Conservation (phyloP, 2,329 filamentous ascomycete genomes). For the Aureobasidium leucospermi region DNA sequence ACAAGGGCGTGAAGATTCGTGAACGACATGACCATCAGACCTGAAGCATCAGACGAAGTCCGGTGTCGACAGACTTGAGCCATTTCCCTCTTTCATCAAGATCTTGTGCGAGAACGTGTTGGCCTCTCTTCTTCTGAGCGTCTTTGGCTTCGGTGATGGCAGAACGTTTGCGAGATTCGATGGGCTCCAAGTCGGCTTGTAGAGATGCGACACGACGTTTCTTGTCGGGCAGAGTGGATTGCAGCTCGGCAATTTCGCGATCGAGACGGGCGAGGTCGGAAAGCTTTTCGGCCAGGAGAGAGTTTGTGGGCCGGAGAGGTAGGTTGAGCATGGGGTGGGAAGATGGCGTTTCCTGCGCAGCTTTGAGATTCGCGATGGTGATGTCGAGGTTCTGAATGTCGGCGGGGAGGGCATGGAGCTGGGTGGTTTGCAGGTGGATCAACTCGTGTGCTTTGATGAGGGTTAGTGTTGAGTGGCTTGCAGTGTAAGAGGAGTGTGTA, state of each 20-base stretch:
- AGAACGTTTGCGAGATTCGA: conserved; percentile 60
- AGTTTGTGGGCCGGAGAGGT: conserved; percentile 36
- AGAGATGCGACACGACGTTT: conserved; percentile 60
- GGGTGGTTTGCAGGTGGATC: conserved; percentile 44
- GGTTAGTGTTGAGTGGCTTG: neutral
- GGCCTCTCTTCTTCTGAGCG: conserved; percentile 59
- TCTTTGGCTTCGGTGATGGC: conserved; percentile 63
- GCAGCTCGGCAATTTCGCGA: conserved; percentile 41
- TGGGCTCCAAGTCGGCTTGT: conserved; percentile 57
- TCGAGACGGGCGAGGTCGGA: conserved; percentile 36
- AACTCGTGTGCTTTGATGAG: conserved; percentile 43
- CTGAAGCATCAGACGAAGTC: conserved; percentile 56
- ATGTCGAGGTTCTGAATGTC: conserved; percentile 46
- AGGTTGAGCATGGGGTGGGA: conserved; percentile 36
- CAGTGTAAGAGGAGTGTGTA: neutral
- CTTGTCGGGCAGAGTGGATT: conserved; percentile 57
- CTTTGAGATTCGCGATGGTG: conserved; percentile 41
- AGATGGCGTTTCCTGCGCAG: conserved; percentile 28
- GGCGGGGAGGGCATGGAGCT: conserved; percentile 44
- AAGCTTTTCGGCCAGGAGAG: conserved; percentile 33
- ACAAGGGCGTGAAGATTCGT: neutral
- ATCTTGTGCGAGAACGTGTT: conserved; percentile 57
- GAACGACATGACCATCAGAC: conserved; percentile 28
- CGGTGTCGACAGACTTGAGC: conserved; percentile 62
- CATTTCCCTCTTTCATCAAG: conserved; percentile 69